phyloP scores from a whole-genome alignment of 768 basidiomycete genomes.

The Leucocoprinus leucothites region DNA sequence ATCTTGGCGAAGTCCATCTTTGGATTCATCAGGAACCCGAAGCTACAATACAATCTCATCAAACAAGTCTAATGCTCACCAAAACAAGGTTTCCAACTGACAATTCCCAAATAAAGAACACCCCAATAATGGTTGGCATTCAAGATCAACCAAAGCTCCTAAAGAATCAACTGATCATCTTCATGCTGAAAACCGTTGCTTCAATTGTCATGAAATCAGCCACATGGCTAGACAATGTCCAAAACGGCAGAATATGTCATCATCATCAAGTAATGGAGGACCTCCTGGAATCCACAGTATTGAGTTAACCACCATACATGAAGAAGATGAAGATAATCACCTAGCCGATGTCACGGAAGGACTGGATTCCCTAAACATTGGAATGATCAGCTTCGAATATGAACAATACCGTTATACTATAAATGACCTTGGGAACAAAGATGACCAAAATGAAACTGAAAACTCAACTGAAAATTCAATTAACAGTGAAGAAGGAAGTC shows the following conservation, averaged over 20 bases:
- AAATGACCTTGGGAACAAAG: not conserved
- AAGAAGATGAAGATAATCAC: not conserved
- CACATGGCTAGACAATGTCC: constrained; percentile 29
- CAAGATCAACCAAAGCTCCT: not conserved
- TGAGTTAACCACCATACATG: constrained; percentile 4
- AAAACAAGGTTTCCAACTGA: too few species aligned
- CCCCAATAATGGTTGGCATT: not conserved
- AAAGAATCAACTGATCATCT: constrained; percentile 12
- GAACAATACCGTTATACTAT: not conserved
- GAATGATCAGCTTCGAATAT: not conserved
- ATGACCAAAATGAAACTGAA: not conserved
- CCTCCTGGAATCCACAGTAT: constrained; percentile 16
- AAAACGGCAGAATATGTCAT: constrained; percentile 14
- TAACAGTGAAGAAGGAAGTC: too few species aligned
- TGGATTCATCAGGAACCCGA: too few species aligned
- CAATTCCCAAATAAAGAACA: constrained; percentile 23
- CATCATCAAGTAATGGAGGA: constrained; percentile 6
- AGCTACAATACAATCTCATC: too few species aligned
- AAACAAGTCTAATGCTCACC: too few species aligned
- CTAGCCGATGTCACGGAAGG: constrained; percentile 14
- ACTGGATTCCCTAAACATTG: constrained; percentile 10
- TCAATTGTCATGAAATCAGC: constrained; percentile 22
- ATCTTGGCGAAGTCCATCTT: too few species aligned
- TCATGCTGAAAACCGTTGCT: constrained; percentile 22
- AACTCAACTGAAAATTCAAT: not conserved